Conservation (phyloP, 2,329 filamentous ascomycete genomes). For the Cytospora mali region DNA sequence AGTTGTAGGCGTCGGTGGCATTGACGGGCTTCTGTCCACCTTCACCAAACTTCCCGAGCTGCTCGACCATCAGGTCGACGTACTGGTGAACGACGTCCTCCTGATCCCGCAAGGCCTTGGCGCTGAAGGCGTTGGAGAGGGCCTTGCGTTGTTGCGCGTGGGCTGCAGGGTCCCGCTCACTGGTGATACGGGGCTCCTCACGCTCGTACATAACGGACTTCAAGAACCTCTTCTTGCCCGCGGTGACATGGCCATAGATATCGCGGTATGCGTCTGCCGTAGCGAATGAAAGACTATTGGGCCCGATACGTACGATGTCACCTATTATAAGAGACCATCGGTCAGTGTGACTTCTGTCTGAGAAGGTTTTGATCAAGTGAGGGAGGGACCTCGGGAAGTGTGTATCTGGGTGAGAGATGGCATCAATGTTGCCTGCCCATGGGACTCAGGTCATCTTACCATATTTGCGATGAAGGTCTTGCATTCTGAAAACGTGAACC, state of each 20-base stretch:
- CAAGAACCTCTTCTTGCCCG: slow-evolving; percentile 19
- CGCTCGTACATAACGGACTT: slow-evolving; percentile 39
- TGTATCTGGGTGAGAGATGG: no score
- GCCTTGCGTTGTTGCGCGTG: slow-evolving; percentile 36
- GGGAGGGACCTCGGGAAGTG: no score
- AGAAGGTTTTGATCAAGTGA: no score
- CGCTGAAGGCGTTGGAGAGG: slow-evolving; percentile 35
- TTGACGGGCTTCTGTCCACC: slow-evolving; percentile 28
- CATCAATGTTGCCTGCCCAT: no score
- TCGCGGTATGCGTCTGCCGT: slow-evolving; percentile 15
- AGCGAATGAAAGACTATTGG: slow-evolving; percentile 18
- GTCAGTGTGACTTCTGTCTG: neutral
- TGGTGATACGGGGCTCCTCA: slow-evolving; percentile 33
- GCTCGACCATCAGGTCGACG: slow-evolving; percentile 36
- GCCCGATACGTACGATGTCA: slow-evolving; percentile 26
- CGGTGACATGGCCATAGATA: slow-evolving; percentile 23
- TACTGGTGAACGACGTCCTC: slow-evolving; percentile 37
- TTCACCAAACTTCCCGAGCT: slow-evolving; percentile 29
- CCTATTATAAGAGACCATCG: slow-evolving; percentile 27
- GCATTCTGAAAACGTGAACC: slow-evolving; percentile 12
- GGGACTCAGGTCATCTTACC: neutral
- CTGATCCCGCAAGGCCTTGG: slow-evolving; percentile 34
- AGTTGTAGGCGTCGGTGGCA: slow-evolving; percentile 31
- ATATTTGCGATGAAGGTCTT: slow-evolving; percentile 15
- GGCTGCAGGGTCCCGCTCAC: slow-evolving; percentile 34